Base-by-base conservation (phyloP, 202 grass and related monocot genomes). In the Elaeis oleifera region DNA sequence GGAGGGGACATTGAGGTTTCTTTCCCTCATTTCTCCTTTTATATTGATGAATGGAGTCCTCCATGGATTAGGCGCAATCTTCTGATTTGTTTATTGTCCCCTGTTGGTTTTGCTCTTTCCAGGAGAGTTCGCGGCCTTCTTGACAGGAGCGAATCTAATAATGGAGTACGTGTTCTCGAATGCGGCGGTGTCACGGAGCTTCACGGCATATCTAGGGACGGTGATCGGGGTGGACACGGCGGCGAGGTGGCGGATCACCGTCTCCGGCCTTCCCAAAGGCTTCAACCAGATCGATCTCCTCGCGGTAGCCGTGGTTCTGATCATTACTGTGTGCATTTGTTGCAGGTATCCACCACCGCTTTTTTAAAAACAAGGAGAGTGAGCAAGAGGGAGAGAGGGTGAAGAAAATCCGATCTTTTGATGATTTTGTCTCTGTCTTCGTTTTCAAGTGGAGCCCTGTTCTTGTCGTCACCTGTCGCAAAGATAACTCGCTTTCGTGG, bases 151-250 rank as follows among this genome's bases (percentile, higher is more conserved):
- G 53, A 99, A 99, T 82, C 78, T 99, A 63, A 77, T 99, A 72
- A 99, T 89, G 94, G 94, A 99, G 75, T 99, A 99, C 76, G 94
- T 99, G 18, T 84, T 99, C 77, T 99, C 94, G 49, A 99, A 99
- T 82, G 94, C 94, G 25, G 94, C 94, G 51, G 94, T 92, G 51
- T 85, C 94, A 3, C 66, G 94, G 26, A 89, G 88, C 78, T 99
- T 99, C 79, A 99, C 94, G 61, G 88, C 88, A 23, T 99, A 99
- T 66, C 75, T 99, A 14, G 88, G 94, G 73, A 82, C 94, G 15
- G 85, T 88, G 16, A 82, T 86, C 8, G 85, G 88, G 61, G 85
- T 99, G 9, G 80, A 88, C 53, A 73, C 77, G 29, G 54, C 84
- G 0, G 71, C 59, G 69, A 77, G 77, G 73, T 99, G 94, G 94